A percentile compares a stretch with the other conserved stretches of the same genome.
phyloP scores from a whole-genome alignment of 441 rosid genomes.

The Mallotus repandus region DNA sequence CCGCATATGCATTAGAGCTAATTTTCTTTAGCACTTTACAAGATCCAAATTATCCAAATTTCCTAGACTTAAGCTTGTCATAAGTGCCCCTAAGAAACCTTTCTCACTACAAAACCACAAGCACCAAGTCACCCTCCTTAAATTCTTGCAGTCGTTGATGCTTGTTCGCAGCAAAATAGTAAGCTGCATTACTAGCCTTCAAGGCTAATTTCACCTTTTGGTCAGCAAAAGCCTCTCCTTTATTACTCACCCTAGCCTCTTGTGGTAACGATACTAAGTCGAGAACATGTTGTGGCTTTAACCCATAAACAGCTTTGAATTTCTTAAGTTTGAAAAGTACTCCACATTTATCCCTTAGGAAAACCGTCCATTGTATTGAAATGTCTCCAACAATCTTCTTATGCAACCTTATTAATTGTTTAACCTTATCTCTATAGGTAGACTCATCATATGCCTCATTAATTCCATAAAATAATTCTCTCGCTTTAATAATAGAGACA shows the following conservation, averaged over 20 bases:
- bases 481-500: too few species aligned
- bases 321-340: too few species aligned
- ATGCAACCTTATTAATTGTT: too few species aligned
- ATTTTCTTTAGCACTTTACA: constrained; percentile 11
- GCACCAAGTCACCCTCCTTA: constrained; percentile 8
- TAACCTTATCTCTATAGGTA: too few species aligned
- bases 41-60: constrained; percentile 5
- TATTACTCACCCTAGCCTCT: background rate
- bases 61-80: constrained; percentile 10
- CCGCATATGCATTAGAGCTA: constrained; percentile 3
- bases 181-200: background rate
- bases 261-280: background rate
- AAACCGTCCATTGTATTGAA: too few species aligned
- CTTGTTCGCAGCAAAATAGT: constrained; percentile 5
- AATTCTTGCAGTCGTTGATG: background rate
- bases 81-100: background rate
- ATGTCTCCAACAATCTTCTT: too few species aligned
- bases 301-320: background rate
- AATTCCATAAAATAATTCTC: too few species aligned
- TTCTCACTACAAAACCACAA: background rate
- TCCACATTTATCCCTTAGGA: too few species aligned
- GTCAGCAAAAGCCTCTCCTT: too few species aligned
- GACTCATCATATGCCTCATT: too few species aligned
- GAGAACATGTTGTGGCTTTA: constrained; percentile 1
- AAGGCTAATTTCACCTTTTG: too few species aligned